These are phyloP conservation scores for Boletus vermiculosoides DNA, from an alignment of 768 basidiomycete genomes.

Conservation along the genomic window DNA sequence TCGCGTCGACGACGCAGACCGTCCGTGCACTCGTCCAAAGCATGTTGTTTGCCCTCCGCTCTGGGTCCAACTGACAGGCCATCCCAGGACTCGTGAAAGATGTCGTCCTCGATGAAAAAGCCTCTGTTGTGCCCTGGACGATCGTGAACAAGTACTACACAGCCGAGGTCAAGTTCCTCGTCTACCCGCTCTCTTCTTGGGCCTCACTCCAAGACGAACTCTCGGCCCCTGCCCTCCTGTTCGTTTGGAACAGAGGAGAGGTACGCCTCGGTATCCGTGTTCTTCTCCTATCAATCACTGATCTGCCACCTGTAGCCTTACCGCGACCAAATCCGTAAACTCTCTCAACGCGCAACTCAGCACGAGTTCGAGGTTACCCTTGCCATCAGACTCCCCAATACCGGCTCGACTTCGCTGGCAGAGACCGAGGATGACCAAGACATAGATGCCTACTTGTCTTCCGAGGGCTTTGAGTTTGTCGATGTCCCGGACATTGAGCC, in stretches of 20 bases:
- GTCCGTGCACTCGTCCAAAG: constrained; percentile 26
- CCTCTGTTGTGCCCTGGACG: constrained; percentile 58
- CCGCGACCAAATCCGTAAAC: constrained; percentile 49
- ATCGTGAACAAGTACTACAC: constrained; percentile 81
- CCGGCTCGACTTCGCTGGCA: constrained; percentile 14
- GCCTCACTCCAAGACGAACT: constrained; percentile 38
- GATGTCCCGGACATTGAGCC: constrained; percentile 35
- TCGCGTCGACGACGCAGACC: constrained; percentile 23
- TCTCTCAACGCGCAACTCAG: constrained; percentile 47
- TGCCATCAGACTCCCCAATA: constrained; percentile 53
- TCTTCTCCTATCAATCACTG: not conserved
- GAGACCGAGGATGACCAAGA: constrained; percentile 49
- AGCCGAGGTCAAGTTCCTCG: constrained; percentile 69
- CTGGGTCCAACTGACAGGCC: constrained; percentile 18
- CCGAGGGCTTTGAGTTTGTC: constrained; percentile 75
- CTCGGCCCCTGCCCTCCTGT: constrained; percentile 65
- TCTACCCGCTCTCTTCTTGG: constrained; percentile 46
- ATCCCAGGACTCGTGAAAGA: constrained; percentile 24
- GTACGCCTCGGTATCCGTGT: constrained; percentile 37
- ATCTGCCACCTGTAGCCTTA: constrained; percentile 46
- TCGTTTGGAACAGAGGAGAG: constrained; percentile 67
- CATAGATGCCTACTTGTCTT: constrained; percentile 64
- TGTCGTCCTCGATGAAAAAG: constrained; percentile 16
- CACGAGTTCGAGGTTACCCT: constrained; percentile 71
- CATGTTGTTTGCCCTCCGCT: constrained; percentile 6